A percentile compares a stretch with the other conserved stretches of the same genome.
Evolutionary conservation across 768 basidiomycete genomes (phyloP).

Genomic region (Hericium alpestre): DNA sequence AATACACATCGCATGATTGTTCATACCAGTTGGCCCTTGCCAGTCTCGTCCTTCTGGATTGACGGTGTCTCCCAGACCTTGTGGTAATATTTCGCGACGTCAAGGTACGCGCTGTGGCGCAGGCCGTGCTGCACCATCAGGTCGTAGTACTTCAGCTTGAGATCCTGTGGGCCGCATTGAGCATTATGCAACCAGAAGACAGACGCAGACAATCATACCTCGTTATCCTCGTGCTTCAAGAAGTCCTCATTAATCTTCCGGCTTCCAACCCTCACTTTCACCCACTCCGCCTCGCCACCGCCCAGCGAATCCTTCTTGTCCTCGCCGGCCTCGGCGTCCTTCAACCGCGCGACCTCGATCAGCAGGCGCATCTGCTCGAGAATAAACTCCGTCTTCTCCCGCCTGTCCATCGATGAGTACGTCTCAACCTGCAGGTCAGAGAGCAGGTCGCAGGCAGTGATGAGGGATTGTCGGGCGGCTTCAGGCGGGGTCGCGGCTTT

Average conservation of each 20-base stretch:
- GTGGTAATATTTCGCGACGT: conserved; percentile 90
- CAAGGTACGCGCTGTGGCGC: conserved; percentile 75
- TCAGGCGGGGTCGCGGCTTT: conserved; percentile 28
- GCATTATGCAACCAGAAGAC: conserved; percentile 2
- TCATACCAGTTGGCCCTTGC: conserved; percentile 59
- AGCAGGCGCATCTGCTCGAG: conserved; percentile 94
- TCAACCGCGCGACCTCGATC: conserved; percentile 63
- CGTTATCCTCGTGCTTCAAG: conserved; percentile 78
- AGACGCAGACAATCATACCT: conserved; percentile 38
- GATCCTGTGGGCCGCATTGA: conserved; percentile 45
- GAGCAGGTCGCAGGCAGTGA: conserved; percentile 83
- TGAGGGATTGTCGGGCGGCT: conserved; percentile 44
- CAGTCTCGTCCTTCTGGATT: conserved; percentile 72
- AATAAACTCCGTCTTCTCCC: conserved; percentile 97
- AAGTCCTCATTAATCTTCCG: conserved; percentile 92
- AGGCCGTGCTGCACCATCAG: conserved; percentile 94
- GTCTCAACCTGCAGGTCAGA: conserved; percentile 97
- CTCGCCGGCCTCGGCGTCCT: conserved; percentile 54
- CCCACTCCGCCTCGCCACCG: conserved; percentile 85
- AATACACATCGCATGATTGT: background rate
- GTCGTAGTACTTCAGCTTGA: conserved; percentile 93
- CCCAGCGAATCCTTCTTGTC: conserved; percentile 42
- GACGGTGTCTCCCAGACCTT: conserved; percentile 97
- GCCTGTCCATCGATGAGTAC: conserved; percentile 94
- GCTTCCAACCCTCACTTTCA: conserved; percentile 82